Evolutionary conservation across 805 yeast species (phyloP), one percentile per base, ranked within the genome.

Genomic region (Isabelozyma pseudorhagii): DNA sequence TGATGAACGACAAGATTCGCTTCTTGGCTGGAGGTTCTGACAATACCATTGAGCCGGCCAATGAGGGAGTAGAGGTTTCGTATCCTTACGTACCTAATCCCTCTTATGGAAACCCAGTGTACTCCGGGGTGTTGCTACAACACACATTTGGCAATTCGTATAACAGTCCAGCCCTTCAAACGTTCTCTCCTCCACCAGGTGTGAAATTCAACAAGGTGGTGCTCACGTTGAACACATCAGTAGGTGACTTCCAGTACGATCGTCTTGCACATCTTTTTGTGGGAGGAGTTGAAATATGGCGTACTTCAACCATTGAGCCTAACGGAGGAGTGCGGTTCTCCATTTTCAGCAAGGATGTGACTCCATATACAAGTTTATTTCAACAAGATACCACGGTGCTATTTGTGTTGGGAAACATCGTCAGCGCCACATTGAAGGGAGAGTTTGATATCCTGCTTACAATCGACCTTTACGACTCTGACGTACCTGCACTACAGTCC

Each of bases 331-430:
- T 65, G 2, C 74, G 77, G 13, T 78, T 71, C 53, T 77, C 84
- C 21, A 57, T 63, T 5, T 63, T 75, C 46, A 68, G 74, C 25
- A 86, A 84, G 59, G 93, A 87, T 57, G 74, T 85, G 1, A 74
- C 89, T 1, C 59, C 66, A 18, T 85, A 78, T 58, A 54, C 72
- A 4, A 50, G 69, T 0, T 58, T 86, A 25, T 84, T 87, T 62
- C 49, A 60, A 31, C 13, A 52, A 17, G 54, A 67, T 11, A 54
- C 71, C 8, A 61, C 72, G 10, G 55, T 82, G 31, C 66, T 75
- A 28, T 72, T 84, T 51, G 83, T 83, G 56, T 73, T 87, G 53
- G 86, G 84, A 57, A 87, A 87, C 17, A 27, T 47, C 6, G 41
- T 47, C 4, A 17, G 58, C 56, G 79, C 34, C 55, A 78, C 29